Evolutionary conservation across 345 rosid genomes (phyloP).

Genomic region (Mangifera indica): DNA sequence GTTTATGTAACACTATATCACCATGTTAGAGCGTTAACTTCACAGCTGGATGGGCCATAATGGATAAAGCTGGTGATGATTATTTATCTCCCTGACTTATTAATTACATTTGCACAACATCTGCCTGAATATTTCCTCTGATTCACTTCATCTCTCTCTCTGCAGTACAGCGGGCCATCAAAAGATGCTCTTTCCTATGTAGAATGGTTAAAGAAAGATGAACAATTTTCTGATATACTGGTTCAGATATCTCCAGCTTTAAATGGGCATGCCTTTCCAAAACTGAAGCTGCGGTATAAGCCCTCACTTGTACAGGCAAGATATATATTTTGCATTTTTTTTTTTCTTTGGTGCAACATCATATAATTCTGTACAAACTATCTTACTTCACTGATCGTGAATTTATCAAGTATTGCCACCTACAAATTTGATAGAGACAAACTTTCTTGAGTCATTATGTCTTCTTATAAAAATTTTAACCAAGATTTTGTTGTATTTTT

Average conservation of each 20-base stretch:
- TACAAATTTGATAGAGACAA: too few species aligned
- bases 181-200: conserved; percentile 72
- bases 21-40: neutral
- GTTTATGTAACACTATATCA: neutral
- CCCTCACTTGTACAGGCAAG: conserved; percentile 89
- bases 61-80: neutral
- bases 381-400: neutral
- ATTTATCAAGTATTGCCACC: neutral
- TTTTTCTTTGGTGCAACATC: neutral
- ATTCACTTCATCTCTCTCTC: conserved; percentile 22
- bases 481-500: neutral
- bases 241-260: conserved; percentile 83
- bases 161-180: conserved; percentile 93
- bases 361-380: neutral
- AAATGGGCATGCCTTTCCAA: conserved; percentile 83
- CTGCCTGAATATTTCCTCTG: neutral
- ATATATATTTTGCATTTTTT: conserved; percentile 14
- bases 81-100: neutral
- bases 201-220: conserved; percentile 73
- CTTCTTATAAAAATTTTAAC: neutral
- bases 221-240: conserved; percentile 62
- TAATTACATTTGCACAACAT: neutral
- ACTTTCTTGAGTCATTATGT: neutral
- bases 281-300: conserved; percentile 78
- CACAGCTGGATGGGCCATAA: neutral